phyloP scores from a whole-genome alignment of 805 yeast species.

The Yamadazyma philogaea region DNA sequence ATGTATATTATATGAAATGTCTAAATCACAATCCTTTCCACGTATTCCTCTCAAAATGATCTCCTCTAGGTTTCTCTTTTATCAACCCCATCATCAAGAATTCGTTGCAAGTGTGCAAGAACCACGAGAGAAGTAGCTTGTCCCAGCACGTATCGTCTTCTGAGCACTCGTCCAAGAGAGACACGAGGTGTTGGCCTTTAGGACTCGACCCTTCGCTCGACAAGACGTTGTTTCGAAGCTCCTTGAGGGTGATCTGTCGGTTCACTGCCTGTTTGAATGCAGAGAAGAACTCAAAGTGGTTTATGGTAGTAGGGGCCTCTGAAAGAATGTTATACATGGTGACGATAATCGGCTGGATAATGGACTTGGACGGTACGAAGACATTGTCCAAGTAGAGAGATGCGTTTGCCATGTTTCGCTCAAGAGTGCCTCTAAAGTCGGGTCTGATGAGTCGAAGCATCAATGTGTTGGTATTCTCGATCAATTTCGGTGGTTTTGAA shows the following conservation, averaged over 20 bases:
- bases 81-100: slow-evolving; percentile 66
- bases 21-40: slow-evolving; percentile 66
- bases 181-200: slow-evolving; percentile 4
- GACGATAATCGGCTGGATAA: slow-evolving; percentile 45
- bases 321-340: slow-evolving; percentile 66
- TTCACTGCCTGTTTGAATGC: slow-evolving; percentile 55
- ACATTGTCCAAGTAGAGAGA: slow-evolving; percentile 7
- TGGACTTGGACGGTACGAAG: neutral
- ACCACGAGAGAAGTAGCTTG: slow-evolving; percentile 62
- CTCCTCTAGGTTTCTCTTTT: slow-evolving; percentile 60
- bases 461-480: slow-evolving; percentile 38
- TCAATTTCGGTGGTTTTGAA: slow-evolving; percentile 16
- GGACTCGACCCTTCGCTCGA: neutral
- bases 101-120: slow-evolving; percentile 71
- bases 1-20: no score
- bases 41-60: slow-evolving; percentile 62
- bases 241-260: slow-evolving; percentile 21
- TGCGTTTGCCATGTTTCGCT: slow-evolving; percentile 24
- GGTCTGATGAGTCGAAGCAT: slow-evolving; percentile 40
- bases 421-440: slow-evolving; percentile 29
- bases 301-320: slow-evolving; percentile 71
- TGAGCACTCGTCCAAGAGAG: slow-evolving; percentile 18
- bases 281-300: slow-evolving; percentile 62
- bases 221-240: slow-evolving; percentile 11
- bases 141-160: slow-evolving; percentile 53